Evolutionary conservation across 2,329 filamentous ascomycete species (phyloP).

Genomic region (Leptographium radiaticola): DNA sequence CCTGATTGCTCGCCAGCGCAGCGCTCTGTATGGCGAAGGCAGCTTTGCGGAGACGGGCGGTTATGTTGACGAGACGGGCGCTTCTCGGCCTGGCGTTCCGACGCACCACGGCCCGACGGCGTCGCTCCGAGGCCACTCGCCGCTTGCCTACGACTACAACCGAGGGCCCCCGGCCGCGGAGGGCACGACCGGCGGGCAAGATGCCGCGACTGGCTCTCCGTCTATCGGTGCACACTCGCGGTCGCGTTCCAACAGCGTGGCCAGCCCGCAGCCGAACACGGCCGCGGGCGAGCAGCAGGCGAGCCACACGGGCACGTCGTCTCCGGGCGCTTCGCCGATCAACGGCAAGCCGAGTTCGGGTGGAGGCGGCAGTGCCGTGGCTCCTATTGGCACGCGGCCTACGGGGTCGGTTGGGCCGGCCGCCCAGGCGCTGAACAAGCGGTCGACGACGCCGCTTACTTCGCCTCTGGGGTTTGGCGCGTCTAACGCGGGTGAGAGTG

Average conservation of each 20-base stretch:
- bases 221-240: constrained; percentile 38
- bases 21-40: constrained; percentile 76
- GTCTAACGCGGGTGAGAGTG: constrained; percentile 21
- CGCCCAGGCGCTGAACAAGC: constrained; percentile 57
- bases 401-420: constrained; percentile 28
- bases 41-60: constrained; percentile 53
- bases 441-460: constrained; percentile 80
- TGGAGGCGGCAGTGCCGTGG: constrained; percentile 47
- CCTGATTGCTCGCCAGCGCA: constrained; percentile 89
- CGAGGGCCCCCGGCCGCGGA: constrained; percentile 26
- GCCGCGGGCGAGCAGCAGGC: constrained; percentile 49
- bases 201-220: constrained; percentile 23
- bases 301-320: constrained; percentile 73
- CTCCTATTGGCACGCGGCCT: constrained; percentile 87
- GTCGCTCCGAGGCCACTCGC: constrained; percentile 63
- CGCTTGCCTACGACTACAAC: constrained; percentile 58
- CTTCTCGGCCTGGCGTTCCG: constrained; percentile 51
- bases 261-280: constrained; percentile 64
- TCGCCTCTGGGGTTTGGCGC: constrained; percentile 64
- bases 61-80: constrained; percentile 56
- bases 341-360: constrained; percentile 39
- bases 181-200: constrained; percentile 9
- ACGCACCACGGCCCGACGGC: constrained; percentile 41
- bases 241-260: constrained; percentile 69
- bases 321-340: constrained; percentile 67